Percentiles rank a stretch among this genome's conserved stretches.
Evolutionary conservation across 192 early-diverging fungal genomes (phyloP).

Genomic region (Linnemannia elongata): DNA sequence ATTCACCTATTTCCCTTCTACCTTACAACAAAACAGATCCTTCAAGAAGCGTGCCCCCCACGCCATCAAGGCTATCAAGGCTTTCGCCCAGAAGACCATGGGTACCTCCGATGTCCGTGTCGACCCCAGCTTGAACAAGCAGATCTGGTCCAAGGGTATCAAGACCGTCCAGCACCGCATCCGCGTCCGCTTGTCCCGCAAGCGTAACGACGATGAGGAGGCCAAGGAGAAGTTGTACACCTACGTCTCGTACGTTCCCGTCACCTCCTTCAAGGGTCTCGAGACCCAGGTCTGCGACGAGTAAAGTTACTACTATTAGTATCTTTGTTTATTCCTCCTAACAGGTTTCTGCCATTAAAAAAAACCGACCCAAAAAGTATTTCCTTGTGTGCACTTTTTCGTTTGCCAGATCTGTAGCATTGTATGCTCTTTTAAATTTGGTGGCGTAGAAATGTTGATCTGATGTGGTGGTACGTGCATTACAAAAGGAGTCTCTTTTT

Average conservation of each 20-base stretch:
- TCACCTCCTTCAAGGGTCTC: constrained; percentile 92
- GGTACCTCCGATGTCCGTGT: constrained; percentile 97
- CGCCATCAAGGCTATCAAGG: constrained; percentile 93
- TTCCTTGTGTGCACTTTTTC: neutral
- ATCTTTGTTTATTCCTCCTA: constrained; percentile 18
- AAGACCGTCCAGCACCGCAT: constrained; percentile 96
- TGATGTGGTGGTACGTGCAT: neutral
- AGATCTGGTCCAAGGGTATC: constrained; percentile 93
- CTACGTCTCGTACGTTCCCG: constrained; percentile 89
- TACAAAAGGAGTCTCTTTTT: neutral
- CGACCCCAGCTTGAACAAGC: constrained; percentile 96
- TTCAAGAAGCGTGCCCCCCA: constrained; percentile 99
- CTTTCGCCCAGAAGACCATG: constrained; percentile 94
- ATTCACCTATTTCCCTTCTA: neutral
- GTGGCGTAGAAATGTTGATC: neutral
- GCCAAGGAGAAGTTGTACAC: constrained; percentile 99
- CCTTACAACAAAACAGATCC: constrained; percentile 61
- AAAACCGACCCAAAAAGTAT: neutral
- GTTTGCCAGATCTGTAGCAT: no score
- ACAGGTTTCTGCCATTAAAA: neutral
- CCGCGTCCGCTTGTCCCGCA: constrained; percentile 94
- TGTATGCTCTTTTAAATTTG: neutral
- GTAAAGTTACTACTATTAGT: constrained; percentile 26
- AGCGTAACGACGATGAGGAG: constrained; percentile 97
- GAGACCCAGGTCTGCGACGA: constrained; percentile 78